Percentiles rank a stretch among this genome's conserved stretches.
Evolutionary conservation across 176 grass and related monocot species (phyloP).

Genomic region (Musa schizocarpa): DNA sequence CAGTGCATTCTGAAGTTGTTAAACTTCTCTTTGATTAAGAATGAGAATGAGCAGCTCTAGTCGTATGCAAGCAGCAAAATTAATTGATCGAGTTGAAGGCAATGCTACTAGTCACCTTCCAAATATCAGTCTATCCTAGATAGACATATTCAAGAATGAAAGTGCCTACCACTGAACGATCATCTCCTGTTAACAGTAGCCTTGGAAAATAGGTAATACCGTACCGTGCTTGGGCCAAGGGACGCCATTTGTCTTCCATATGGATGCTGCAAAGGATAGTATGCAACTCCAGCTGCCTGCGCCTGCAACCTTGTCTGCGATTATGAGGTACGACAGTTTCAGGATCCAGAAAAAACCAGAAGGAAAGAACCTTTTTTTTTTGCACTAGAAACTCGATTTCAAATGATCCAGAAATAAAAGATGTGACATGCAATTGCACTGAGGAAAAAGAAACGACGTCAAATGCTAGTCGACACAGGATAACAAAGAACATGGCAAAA

Average conservation of each 20-base stretch:
- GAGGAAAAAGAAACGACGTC: neutral
- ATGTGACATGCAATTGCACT: neutral
- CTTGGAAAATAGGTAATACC: conserved; percentile 1
- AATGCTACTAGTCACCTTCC: too few relatives aligned
- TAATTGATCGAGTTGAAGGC: neutral
- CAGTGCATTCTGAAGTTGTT: neutral
- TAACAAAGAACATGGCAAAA: neutral
- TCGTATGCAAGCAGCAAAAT: neutral
- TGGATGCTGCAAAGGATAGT: conserved; percentile 32
- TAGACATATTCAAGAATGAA: neutral
- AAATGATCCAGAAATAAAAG: neutral
- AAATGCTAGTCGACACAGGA: neutral
- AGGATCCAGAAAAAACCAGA: neutral
- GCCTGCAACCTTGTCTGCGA: conserved; percentile 89
- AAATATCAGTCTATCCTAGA: too few relatives aligned
- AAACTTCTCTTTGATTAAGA: neutral
- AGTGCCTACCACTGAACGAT: neutral
- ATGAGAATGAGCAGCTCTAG: neutral
- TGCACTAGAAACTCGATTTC: neutral
- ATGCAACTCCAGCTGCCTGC: conserved; percentile 80
- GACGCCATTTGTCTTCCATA: conserved; percentile 52
- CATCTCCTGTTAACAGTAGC: neutral
- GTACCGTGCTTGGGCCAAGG: conserved; percentile 49
- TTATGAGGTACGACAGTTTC: neutral
- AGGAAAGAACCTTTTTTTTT: neutral